These are phyloP conservation scores for Zygosaccharomyces rouxii DNA, from an alignment of 805 yeast genomes.

Conservation along the genomic window DNA sequence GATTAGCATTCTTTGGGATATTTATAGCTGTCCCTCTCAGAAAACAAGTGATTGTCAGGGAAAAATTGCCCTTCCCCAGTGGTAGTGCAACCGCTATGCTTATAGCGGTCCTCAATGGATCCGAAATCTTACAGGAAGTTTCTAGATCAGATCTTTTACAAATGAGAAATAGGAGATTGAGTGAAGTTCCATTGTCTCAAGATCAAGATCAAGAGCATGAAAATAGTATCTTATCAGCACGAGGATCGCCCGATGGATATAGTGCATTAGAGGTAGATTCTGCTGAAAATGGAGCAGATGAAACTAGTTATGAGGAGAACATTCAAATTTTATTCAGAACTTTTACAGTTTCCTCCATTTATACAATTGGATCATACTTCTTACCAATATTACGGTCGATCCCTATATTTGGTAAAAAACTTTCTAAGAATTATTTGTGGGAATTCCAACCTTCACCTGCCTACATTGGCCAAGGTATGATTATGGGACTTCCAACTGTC, in stretches of 20 bases:
- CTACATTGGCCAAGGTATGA: conserved; percentile 94
- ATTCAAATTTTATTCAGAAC: conserved; percentile 56
- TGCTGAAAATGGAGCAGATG: conserved; percentile 3
- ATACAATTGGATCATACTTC: conserved; percentile 69
- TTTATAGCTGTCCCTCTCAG: conserved; percentile 90
- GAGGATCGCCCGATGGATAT: conserved; percentile 5
- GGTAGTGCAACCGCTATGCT: conserved; percentile 95
- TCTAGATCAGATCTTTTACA: conserved; percentile 35
- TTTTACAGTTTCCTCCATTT: conserved; percentile 63
- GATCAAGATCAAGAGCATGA: conserved; percentile 11
- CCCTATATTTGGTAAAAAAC: conserved; percentile 67
- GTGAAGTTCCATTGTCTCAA: conserved; percentile 24
- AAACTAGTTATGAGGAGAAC: conserved; percentile 46
- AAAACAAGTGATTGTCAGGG: conserved; percentile 79
- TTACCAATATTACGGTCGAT: conserved; percentile 61
- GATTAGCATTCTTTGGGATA: conserved; percentile 90
- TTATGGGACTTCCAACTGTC: conserved; percentile 92
- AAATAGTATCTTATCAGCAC: neutral
- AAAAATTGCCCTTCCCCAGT: conserved; percentile 86
- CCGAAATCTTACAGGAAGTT: conserved; percentile 43
- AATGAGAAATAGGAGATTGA: conserved; percentile 27
- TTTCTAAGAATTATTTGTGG: conserved; percentile 71
- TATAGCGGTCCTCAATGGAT: conserved; percentile 79
- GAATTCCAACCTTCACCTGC: conserved; percentile 95
- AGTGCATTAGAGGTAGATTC: conserved; percentile 5